Evolutionary conservation across 164 flowering plant genomes (phyloP), one percentile per base, ranked within the genome.

Genomic region (Annona cherimola): DNA sequence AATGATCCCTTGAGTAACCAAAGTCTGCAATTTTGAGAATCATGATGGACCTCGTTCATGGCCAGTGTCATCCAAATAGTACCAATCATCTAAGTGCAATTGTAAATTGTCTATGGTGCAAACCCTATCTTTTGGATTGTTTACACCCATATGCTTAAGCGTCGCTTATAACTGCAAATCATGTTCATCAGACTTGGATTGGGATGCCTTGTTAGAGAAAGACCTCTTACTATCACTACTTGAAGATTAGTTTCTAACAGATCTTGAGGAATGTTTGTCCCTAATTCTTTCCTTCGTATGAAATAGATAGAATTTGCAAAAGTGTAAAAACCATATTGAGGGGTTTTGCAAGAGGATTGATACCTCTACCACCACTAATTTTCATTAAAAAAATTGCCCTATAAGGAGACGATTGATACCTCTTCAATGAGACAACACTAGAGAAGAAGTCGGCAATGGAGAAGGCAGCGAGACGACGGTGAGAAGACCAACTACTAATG

Each of bases 41-140:
- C 89, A 86, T 50, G 75, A 79, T 43, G 99, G 98, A n/a, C 98
- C 98, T 69, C 72, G 84, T 79, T 91, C 98, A 79, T 84, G 92
- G 69, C 99, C 98, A 79, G 91, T 82, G 75, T 96, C 98, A 87
- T 96, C 97, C 76, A 88, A 85, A 75, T 86, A 96, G 75, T 84
- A 92, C 99, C 98, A 96, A 42, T 87, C 93, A 80, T 98, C 99
- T 74, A 89, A 76, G 79, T 87, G 87, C 77, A 96, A 82, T 66
- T 87, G 86, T 76, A 96, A 78, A 70, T 96, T 95, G 80, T 89
- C 79, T 26, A 61, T 82, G 1, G 80, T 80, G 79, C 91, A 87
- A 74, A 96, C 79, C 71, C 75, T 90, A 60, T 88, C 93, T 81
- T 83, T 91, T 35, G 92, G 93, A 41, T 77, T 80, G 71, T 73